These are phyloP conservation scores for Paramarasmius palmivorus DNA, from an alignment of 1,284 basidiomycete genomes.

Conservation along the genomic window DNA sequence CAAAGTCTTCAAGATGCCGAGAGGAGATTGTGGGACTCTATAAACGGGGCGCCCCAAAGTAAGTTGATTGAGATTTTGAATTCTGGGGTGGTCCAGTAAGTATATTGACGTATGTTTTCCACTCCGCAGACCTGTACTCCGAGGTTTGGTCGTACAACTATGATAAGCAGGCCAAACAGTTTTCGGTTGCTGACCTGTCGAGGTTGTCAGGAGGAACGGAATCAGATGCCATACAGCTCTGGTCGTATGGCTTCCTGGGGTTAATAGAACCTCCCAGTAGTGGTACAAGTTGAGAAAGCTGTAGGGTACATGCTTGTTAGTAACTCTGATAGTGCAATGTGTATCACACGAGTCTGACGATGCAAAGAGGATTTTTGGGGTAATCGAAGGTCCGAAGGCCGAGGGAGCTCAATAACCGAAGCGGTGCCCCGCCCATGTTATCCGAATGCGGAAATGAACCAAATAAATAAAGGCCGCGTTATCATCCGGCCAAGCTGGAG, in stretches of 20 bases:
- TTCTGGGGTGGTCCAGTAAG: not conserved
- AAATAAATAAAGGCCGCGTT: conserved; percentile 2
- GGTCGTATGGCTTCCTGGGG: conserved; percentile 29
- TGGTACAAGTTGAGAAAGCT: too few species aligned
- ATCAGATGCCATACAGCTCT: conserved; percentile 28
- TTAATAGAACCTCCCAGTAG: conserved; percentile 9
- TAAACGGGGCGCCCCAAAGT: conserved; percentile 23
- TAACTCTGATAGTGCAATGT: too few species aligned
- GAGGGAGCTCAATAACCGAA: too few species aligned
- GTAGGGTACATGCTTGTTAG: too few species aligned
- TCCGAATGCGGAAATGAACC: not conserved
- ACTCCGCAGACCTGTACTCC: conserved; percentile 21
- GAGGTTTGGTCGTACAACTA: conserved; percentile 28
- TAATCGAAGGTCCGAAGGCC: too few species aligned
- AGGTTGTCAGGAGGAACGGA: conserved; percentile 24
- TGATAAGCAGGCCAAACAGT: conserved; percentile 21
- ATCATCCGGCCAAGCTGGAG: not conserved
- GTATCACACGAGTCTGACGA: too few species aligned
- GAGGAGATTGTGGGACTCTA: conserved; percentile 22
- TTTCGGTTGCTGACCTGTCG: conserved; percentile 25
- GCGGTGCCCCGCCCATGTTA: too few species aligned
- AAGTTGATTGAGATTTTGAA: conserved; percentile 9
- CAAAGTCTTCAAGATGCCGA: conserved; percentile 21
- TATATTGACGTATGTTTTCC: not conserved
- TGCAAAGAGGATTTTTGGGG: too few species aligned